Conservation (phyloP, 169 alveolate species). For the Fabrea salina region DNA sequence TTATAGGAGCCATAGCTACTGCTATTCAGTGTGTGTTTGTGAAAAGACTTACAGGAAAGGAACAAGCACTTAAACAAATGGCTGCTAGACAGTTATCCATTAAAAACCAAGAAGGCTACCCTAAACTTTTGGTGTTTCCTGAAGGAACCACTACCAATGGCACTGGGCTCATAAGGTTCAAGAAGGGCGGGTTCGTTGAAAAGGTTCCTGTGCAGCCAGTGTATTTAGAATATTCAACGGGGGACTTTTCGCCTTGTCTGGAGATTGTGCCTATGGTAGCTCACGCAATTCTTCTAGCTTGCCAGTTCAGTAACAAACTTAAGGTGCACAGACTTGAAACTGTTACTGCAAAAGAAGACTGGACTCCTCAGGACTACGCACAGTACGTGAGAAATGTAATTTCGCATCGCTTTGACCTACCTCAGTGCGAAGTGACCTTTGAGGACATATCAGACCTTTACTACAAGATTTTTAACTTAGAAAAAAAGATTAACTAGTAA, state of each 20-base stretch:
- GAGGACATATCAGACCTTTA: no score
- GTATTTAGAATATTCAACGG: slow-evolving; percentile 34
- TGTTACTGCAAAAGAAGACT: background rate
- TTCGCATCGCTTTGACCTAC: no score
- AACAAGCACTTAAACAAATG: slow-evolving; percentile 37
- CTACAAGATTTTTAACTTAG: no score
- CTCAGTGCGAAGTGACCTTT: no score
- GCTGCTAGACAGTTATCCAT: slow-evolving; percentile 44
- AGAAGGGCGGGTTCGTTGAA: slow-evolving; percentile 76
- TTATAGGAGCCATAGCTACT: slow-evolving; percentile 43
- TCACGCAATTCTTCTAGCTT: slow-evolving; percentile 22
- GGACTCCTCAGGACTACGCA: background rate
- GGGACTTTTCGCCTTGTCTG: slow-evolving; percentile 35
- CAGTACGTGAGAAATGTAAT: slow-evolving; percentile 5
- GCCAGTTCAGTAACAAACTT: slow-evolving; percentile 35
- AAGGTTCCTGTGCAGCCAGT: slow-evolving; percentile 64
- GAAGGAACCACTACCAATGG: slow-evolving; percentile 86
- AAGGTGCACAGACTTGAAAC: slow-evolving; percentile 32
- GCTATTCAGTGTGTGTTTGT: slow-evolving; percentile 46
- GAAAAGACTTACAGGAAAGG: slow-evolving; percentile 36
- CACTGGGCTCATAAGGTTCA: slow-evolving; percentile 58
- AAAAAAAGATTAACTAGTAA: no score
- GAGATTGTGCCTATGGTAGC: slow-evolving; percentile 39
- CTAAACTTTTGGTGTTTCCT: slow-evolving; percentile 64
- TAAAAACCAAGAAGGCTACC: slow-evolving; percentile 35